A percentile compares a stretch with the other conserved stretches of the same genome.
Conservation (phyloP, 345 rosid genomes). For the Bretschneidera sinensis region DNA sequence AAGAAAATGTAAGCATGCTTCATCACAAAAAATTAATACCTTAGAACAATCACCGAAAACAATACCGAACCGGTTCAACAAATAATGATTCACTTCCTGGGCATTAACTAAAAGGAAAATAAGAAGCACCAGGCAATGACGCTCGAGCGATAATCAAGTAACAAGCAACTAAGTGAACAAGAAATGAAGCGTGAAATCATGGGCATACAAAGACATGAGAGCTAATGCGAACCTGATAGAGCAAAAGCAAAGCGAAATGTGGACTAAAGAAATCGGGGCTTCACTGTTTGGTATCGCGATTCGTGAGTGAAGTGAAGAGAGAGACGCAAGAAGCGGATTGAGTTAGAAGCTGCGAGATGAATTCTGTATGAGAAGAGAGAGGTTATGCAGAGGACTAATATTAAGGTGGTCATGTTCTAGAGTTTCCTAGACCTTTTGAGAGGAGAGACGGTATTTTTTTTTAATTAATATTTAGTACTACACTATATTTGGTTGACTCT, state of each 20-base stretch:
- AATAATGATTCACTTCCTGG: background rate
- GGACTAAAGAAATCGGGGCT: conserved; percentile 16
- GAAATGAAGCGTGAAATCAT: too few species aligned
- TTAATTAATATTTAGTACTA: too few species aligned
- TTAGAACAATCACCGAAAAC: background rate
- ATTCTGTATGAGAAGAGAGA: background rate
- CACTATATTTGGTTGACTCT: too few species aligned
- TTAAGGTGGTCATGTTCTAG: conserved; percentile 37
- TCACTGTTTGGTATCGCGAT: background rate
- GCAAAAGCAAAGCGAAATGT: background rate
- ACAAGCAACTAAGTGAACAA: background rate
- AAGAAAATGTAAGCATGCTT: too few species aligned
- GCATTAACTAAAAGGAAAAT: background rate
- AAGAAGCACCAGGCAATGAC: background rate
- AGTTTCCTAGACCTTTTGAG: conserved; percentile 34
- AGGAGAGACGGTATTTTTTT: background rate
- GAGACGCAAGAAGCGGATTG: background rate
- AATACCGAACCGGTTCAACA: conserved; percentile 3
- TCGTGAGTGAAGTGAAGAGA: conserved; percentile 1
- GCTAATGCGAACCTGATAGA: background rate
- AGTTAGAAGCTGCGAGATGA: conserved; percentile 20
- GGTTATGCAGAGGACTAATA: background rate
- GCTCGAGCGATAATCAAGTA: background rate
- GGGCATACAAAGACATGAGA: background rate
- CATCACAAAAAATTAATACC: too few species aligned